Base-by-base conservation (phyloP, 208 protist species). In the Tetramitus jugosus region DNA sequence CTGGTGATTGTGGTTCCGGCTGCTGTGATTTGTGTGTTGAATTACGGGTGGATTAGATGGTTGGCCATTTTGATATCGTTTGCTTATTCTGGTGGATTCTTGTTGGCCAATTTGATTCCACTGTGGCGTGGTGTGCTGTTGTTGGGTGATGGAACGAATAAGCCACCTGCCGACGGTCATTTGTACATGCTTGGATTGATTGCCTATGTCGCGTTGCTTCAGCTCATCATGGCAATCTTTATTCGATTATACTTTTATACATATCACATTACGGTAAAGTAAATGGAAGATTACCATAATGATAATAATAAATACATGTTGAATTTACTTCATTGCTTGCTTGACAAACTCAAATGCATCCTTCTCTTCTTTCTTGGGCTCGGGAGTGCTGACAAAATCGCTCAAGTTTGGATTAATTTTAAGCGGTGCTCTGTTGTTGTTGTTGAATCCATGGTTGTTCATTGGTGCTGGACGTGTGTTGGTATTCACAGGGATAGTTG, bases 301-400 rank as follows among this genome's bases (percentile, higher is more conserved):
- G 10, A 56, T 56, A 26, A 56, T 26, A 26, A 10, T 56, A 56
- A 10, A 56, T 26, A 56, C 10, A 56, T 56, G 49, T 56, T 26
- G 10, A 26, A 26, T 26, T 56, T 56, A 26, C 20, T 20, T 56
- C 49, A 56, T 56, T 20, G 10, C 62, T 26, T 69, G 33, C 39
- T 69, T 69, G 43, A 69, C 39, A 69, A 69, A 69, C 37, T 69
- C 62, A 45, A 69, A 69, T 17, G 62, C 23, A 13, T 39, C 39
- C 13, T 39, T 14, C 33, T 69, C 62, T 43, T 69, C 33, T n/a
- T 69, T 56, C 14, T 56, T 56, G 49, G 20, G 20, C 49, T 26
- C 20, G 10, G 10, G 49, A 10, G 20, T 69, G 31, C 0, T 42
- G 62, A 29, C 10, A n/a, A 33, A 67, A 39, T 42, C 0, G 35